Evolutionary conservation across 2,329 filamentous ascomycete genomes (phyloP).

Genomic region (Trichoderma endophyticum): DNA sequence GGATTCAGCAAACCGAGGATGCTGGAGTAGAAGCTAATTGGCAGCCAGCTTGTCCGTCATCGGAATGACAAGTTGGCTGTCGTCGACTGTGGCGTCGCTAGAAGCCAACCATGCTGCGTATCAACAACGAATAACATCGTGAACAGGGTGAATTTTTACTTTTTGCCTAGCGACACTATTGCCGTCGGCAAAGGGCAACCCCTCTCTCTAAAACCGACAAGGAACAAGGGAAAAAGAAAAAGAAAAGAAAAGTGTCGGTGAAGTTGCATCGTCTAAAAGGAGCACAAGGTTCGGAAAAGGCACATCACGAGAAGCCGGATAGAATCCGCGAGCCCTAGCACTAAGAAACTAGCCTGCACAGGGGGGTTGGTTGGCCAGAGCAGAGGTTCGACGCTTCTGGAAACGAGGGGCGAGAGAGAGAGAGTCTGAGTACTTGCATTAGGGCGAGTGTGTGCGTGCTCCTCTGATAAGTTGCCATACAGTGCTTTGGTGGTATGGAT

Average conservation of each 20-base stretch:
- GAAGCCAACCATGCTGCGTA: not conserved
- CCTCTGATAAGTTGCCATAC: not conserved
- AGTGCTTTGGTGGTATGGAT: not conserved
- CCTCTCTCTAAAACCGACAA: not conserved
- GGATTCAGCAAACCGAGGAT: not conserved
- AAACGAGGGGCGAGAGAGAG: not conserved
- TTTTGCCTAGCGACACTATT: not conserved
- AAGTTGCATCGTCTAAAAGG: not conserved
- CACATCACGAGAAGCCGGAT: not conserved
- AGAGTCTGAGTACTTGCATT: not conserved
- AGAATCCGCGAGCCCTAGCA: slow-evolving; percentile 10
- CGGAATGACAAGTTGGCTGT: not conserved
- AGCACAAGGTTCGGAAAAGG: not conserved
- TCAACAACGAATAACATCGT: not conserved
- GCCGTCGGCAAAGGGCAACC: not conserved
- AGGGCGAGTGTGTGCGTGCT: not conserved
- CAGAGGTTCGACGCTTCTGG: slow-evolving; percentile 1
- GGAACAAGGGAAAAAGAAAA: not conserved
- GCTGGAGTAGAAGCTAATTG: not conserved
- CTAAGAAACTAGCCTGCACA: not conserved
- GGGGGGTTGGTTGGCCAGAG: not conserved
- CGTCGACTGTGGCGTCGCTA: not conserved
- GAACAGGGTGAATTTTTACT: not conserved
- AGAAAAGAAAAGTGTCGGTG: slow-evolving; percentile 2
- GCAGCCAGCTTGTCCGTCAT: slow-evolving; percentile 3